phyloP scores from a whole-genome alignment of 768 basidiomycete species.

The Mycena indigotica region DNA sequence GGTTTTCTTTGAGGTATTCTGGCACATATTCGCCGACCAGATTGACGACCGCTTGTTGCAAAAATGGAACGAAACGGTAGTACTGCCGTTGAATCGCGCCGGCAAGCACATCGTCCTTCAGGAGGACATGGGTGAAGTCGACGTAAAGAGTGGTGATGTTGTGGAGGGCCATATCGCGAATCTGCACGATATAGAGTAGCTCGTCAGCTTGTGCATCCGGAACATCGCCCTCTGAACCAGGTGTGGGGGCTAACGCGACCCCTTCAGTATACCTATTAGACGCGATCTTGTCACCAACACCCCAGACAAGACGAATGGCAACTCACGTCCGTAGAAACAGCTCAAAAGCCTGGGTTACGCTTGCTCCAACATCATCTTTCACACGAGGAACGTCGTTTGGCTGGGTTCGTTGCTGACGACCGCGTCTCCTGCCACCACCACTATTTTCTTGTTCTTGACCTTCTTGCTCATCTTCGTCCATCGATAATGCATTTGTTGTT shows the following conservation, averaged over 20 bases:
- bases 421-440: slow-evolving; percentile 37
- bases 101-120: slow-evolving; percentile 90
- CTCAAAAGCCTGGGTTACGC: slow-evolving; percentile 89
- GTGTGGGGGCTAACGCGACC: slow-evolving; percentile 77
- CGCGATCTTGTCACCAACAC: too few relatives aligned
- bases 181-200: slow-evolving; percentile 87
- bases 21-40: slow-evolving; percentile 89
- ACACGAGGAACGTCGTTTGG: slow-evolving; percentile 81
- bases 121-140: slow-evolving; percentile 89
- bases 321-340: slow-evolving; percentile 88
- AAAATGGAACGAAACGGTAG: slow-evolving; percentile 94
- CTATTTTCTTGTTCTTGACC: slow-evolving; percentile 42
- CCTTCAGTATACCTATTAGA: slow-evolving; percentile 79
- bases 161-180: slow-evolving; percentile 93
- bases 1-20: slow-evolving; percentile 93
- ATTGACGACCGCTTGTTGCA: slow-evolving; percentile 87
- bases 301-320: slow-evolving; percentile 1
- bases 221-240: slow-evolving; percentile 69
- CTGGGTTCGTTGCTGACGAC: slow-evolving; percentile 49
- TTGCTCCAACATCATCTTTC: slow-evolving; percentile 93
- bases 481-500: slow-evolving; percentile 53
- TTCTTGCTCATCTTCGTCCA: slow-evolving; percentile 58
- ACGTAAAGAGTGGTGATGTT: slow-evolving; percentile 95
- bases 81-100: slow-evolving; percentile 94
- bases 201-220: slow-evolving; percentile 61